Conservation (phyloP, 257 asterid genomes). For the Parsonsia alboflavescens region DNA sequence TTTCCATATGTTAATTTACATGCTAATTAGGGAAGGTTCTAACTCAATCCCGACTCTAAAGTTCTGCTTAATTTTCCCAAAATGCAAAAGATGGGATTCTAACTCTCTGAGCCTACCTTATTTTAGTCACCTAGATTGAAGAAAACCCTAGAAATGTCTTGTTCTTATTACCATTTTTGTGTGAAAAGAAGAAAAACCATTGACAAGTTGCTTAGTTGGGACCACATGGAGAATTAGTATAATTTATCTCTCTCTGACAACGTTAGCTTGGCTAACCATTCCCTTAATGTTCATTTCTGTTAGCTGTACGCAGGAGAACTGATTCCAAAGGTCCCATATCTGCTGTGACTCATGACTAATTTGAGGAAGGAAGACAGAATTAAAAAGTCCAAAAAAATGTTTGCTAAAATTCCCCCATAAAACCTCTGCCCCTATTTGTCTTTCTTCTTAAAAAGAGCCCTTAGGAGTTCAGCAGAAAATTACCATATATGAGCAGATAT, state of each 20-base stretch:
- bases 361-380: neutral
- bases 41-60: slow-evolving; percentile 6
- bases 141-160: slow-evolving; percentile 23
- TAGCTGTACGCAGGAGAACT: slow-evolving; percentile 3
- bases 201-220: slow-evolving; percentile 34
- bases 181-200: neutral
- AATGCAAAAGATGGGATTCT: slow-evolving; percentile 32
- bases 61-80: slow-evolving; percentile 15
- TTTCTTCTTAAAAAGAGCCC: neutral
- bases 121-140: neutral
- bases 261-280: neutral
- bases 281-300: neutral
- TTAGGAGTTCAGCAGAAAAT: neutral
- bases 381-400: neutral
- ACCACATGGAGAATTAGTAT: slow-evolving; percentile 35
- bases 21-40: slow-evolving; percentile 16
- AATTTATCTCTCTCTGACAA: neutral
- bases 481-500: neutral
- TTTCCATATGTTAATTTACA: slow-evolving; percentile 4
- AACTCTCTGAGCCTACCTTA: neutral
- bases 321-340: slow-evolving; percentile 20
- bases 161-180: neutral
- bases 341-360: neutral
- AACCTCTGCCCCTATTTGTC: neutral
- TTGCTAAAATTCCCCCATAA: neutral